Evolutionary conservation across 202 grass and related monocot genomes (phyloP), one percentile per base, ranked within the genome.

Genomic region (Digitaria exilis): DNA sequence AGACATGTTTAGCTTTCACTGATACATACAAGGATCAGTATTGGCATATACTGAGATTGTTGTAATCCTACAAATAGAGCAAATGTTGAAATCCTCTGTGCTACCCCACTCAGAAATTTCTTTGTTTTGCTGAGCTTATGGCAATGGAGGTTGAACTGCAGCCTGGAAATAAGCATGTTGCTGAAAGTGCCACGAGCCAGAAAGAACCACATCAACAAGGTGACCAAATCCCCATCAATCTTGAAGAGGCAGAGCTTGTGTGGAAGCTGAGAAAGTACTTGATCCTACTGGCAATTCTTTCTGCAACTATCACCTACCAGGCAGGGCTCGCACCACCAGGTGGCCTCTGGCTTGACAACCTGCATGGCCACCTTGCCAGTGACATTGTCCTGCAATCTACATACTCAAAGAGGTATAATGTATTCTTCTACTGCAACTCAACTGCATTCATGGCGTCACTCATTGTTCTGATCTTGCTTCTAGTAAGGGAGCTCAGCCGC

Each of bases 351-450:
- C 92, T 89, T 63, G 71, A 71, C 12, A 81, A 71, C 44, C 4
- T 55, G 35, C 1, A 78, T 22, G 65, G 73, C 21, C 63, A 29
- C 71, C 7, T 41, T 43, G 89, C 89, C n/a, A 46, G 92, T 19
- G 71, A 65, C 41, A 22, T 86, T 55, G 84, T 95, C 49, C 79
- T 95, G 18, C 32, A 18, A 16, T 70, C 43, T 48, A 86, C 17
- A 44, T 75, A 83, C 39, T 50, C n/a, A 2, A 43, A 18, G n/a
- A 65, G 93, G 69, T 95, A 95, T 41, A 66, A 10, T 9, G 80
- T 80, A 18, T 95, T 95, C 83, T 90, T 92, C 74, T 85, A 86
- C 72, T 87, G 59, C 79, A 95, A 92, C 66, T 83, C 87, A 0
- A 88, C 78, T 17, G 90, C 87, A 32, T 87, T 95, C 70, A 69